phyloP scores from a whole-genome alignment of 2,329 filamentous ascomycete species.

The Rhinocladiella similis region DNA sequence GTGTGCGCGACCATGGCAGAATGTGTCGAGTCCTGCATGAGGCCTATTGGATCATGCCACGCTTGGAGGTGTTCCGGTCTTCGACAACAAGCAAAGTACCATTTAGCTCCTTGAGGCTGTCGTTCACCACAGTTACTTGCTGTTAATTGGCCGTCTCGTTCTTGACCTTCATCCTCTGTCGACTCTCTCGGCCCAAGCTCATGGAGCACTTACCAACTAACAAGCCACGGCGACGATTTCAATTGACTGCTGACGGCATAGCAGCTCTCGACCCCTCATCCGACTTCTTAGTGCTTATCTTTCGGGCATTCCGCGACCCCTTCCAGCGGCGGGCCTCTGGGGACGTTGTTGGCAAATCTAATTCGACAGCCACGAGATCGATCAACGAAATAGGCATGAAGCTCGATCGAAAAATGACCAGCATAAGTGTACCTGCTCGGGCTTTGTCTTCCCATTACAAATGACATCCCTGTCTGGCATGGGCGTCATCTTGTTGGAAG shows the following conservation, averaged over 20 bases:
- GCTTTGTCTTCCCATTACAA: neutral
- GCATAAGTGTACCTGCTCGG: neutral
- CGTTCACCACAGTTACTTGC: neutral
- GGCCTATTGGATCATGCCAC: slow-evolving; percentile 24
- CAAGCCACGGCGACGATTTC: slow-evolving; percentile 5
- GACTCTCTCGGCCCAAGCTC: neutral
- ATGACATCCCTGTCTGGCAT: neutral
- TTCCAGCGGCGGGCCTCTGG: slow-evolving; percentile 11
- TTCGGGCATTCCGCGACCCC: slow-evolving; percentile 5
- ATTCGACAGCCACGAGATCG: slow-evolving; percentile 14
- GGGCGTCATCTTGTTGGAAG: neutral
- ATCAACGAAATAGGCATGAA: slow-evolving; percentile 10
- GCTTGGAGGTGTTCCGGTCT: neutral
- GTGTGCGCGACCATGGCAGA: neutral
- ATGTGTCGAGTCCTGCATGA: slow-evolving; percentile 6
- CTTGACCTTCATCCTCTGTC: neutral
- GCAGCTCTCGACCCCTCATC: slow-evolving; percentile 16
- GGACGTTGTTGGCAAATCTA: slow-evolving; percentile 7
- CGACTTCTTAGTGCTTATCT: slow-evolving; percentile 22
- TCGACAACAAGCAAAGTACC: too few species aligned
- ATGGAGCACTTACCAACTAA: slow-evolving; percentile 6
- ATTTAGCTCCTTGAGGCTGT: slow-evolving; percentile 1
- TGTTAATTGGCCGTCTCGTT: slow-evolving; percentile 10
- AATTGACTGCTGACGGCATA: slow-evolving; percentile 15
- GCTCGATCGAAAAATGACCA: slow-evolving; percentile 17